A percentile compares a stretch with the other conserved stretches of the same genome.
Evolutionary conservation across 1,284 basidiomycete genomes (phyloP).

Genomic region (Exobasidium rhododendri): DNA sequence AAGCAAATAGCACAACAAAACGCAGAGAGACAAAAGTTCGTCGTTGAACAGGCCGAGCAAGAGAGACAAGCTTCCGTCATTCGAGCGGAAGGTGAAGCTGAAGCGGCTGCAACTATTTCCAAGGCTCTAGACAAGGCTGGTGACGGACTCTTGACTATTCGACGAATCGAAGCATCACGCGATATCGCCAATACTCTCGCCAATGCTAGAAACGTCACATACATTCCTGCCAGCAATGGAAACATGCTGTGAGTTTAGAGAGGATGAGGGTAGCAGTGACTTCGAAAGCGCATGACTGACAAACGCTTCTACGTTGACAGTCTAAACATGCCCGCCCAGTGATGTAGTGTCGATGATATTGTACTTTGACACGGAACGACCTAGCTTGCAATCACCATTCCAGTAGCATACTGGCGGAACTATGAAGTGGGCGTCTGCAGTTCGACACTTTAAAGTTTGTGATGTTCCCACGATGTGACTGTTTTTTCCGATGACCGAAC

Average conservation of each 20-base stretch:
- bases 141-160: conserved; percentile 88
- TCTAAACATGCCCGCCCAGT: conserved; percentile 6
- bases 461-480: too few species aligned
- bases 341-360: too few species aligned
- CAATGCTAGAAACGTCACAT: conserved; percentile 57
- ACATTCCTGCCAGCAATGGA: conserved; percentile 55
- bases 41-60: conserved; percentile 95
- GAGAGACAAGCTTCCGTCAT: conserved; percentile 97
- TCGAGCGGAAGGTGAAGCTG: conserved; percentile 95
- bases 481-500: too few species aligned
- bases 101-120: conserved; percentile 80
- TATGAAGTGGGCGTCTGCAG: too few species aligned
- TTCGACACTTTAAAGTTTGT: too few species aligned
- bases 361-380: too few species aligned
- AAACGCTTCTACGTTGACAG: background rate
- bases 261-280: too few species aligned
- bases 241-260: conserved; percentile 52
- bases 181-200: conserved; percentile 69
- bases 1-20: conserved; percentile 96
- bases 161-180: conserved; percentile 96
- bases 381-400: background rate
- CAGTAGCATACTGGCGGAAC: conserved; percentile 1
- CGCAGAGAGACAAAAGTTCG: conserved; percentile 91
- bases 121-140: conserved; percentile 89
- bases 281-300: background rate